phyloP scores from a whole-genome alignment of 2,329 filamentous ascomycete genomes.

The Nannizziopsis arthrosporioides region DNA sequence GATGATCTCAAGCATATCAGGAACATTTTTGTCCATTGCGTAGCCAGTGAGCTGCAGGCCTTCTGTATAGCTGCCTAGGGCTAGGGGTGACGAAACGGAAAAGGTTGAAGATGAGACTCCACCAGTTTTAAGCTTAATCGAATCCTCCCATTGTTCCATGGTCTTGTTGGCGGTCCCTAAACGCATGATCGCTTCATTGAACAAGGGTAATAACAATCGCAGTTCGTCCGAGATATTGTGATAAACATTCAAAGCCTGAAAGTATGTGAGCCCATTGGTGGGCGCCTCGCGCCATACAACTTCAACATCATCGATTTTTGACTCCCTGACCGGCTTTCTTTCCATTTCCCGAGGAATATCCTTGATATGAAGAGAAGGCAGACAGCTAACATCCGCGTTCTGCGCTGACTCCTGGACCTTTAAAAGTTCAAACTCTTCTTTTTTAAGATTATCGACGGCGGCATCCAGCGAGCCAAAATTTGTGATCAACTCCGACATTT shows the following conservation, averaged over 20 bases:
- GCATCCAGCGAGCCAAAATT: conserved; percentile 59
- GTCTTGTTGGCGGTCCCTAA: conserved; percentile 76
- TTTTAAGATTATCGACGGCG: conserved; percentile 59
- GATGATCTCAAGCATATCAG: conserved; percentile 80
- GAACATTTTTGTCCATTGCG: conserved; percentile 79
- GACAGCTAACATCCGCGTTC: conserved; percentile 70
- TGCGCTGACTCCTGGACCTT: conserved; percentile 74
- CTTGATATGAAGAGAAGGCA: conserved; percentile 76
- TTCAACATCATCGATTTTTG: conserved; percentile 49
- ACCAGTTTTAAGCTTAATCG: conserved; percentile 92
- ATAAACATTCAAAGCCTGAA: conserved; percentile 74
- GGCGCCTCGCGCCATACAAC: conserved; percentile 86
- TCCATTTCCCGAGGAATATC: conserved; percentile 78
- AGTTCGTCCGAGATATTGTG: conserved; percentile 73
- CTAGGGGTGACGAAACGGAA: conserved; percentile 62
- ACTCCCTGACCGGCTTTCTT: conserved; percentile 53
- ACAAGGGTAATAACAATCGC: conserved; percentile 72
- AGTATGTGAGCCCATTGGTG: conserved; percentile 93
- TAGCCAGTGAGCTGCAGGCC: conserved; percentile 76
- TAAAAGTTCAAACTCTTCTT: conserved; percentile 68
- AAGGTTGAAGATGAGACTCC: conserved; percentile 79
- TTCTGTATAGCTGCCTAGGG: conserved; percentile 61
- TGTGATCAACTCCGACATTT: conserved; percentile 59
- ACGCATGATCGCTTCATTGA: conserved; percentile 85
- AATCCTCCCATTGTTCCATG: conserved; percentile 90